These are phyloP conservation scores for Beta lomatogona DNA, from an alignment of 179 eudicot species.

Conservation along the genomic window DNA sequence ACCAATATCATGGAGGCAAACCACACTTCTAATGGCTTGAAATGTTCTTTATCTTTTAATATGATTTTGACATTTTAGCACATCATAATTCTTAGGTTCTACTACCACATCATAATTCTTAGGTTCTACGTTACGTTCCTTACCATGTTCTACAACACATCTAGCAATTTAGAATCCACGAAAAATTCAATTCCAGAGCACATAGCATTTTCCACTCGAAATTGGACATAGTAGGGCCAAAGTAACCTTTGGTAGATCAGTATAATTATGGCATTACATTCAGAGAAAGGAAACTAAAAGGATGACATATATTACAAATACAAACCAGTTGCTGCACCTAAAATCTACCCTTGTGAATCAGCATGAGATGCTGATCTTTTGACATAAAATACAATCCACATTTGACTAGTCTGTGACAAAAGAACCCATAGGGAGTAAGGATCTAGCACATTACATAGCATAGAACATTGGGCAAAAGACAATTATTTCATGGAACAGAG, in stretches of 20 bases:
- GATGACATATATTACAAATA: conserved; percentile 27
- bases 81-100: too few species aligned
- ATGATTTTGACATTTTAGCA: too few species aligned
- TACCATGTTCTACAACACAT: neutral
- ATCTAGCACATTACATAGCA: conserved; percentile 19
- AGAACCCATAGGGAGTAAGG: neutral
- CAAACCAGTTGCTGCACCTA: conserved; percentile 26
- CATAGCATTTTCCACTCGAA: neutral
- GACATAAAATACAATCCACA: conserved; percentile 25
- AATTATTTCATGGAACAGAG: conserved; percentile 25
- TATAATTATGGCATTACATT: conserved; percentile 3
- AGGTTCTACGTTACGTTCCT: neutral
- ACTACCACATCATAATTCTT: too few species aligned
- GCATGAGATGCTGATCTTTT: neutral
- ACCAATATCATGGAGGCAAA: too few species aligned
- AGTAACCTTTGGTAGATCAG: neutral
- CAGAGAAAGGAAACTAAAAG: neutral
- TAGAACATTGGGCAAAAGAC: conserved; percentile 3
- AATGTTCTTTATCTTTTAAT: too few species aligned
- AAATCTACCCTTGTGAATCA: conserved; percentile 7
- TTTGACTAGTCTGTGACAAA: conserved; percentile 3
- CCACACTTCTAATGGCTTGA: too few species aligned
- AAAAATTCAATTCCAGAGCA: neutral
- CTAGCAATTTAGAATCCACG: neutral
- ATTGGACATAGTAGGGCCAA: neutral